Evolutionary conservation across 768 basidiomycete species (phyloP), one percentile per base, ranked within the genome.

Genomic region (Dioszegia hungarica): DNA sequence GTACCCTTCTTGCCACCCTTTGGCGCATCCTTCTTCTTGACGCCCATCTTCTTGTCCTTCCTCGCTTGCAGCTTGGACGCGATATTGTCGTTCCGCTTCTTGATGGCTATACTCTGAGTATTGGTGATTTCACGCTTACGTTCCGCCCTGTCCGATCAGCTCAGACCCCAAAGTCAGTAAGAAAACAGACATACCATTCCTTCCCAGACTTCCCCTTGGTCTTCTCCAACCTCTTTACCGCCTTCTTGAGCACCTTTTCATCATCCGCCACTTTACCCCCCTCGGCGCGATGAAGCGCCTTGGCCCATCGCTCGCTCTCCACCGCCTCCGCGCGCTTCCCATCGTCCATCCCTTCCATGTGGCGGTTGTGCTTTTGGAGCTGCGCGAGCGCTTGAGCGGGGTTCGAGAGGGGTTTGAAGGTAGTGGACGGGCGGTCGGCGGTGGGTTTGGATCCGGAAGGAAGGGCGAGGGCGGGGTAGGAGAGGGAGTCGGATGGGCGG

Each of bases 261-360:
- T 93, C 89, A 66, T 98, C 95, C 46, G 83, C 83, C 28, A 99
- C 85, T 77, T 97, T 99, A 45, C 86, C 86, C 1, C 95, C 95
- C 53, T 89, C 89, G 57, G 95, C 79, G 46, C 90, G 81, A 28
- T 89, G 85, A 70, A 86, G 84, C 0, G 93, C 91, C 77, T 93
- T 94, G 46, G 84, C 84, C 90, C 92, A 97, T 68, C 86, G 84
- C 57, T 92, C 87, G 54, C 82, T 82, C 69, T 92, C 92, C 73
- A 89, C 85, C 12, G 86, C 82, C 41, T 80, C 80, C 65, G 87
- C 86, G 27, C 89, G 83, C 70, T 89, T 89, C 54, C 92, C 91
- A 44, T 87, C 89, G 0, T 90, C 85, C 59, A 98, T 67, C 0
- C 81, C 73, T 0, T 86, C 84, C 1, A 95, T 78, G 66, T 87